Base-by-base conservation (phyloP, 129 eudicot species). In the Ambrosia artemisiifolia region DNA sequence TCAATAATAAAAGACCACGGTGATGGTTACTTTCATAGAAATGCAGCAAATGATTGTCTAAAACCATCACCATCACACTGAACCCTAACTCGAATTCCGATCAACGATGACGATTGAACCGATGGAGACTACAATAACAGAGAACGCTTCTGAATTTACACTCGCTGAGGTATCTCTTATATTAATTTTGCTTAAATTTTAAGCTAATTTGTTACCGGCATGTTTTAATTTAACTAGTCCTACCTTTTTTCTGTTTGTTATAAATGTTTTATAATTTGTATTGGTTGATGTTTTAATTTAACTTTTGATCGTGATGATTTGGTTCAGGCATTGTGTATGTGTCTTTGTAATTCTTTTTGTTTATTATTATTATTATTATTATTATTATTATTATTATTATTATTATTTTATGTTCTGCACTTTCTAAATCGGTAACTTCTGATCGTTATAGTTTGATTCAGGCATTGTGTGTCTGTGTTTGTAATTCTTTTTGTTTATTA, bases 141-240 rank as follows among this genome's bases (percentile, higher is more conserved):
- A 79, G 53, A 19, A 71, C 44, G 80, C 57, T 30, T 78, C 75
- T 19, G 93, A 84, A 61, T 84, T 87, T 51, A 87, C 93, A n/a
- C 76, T 87, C 16, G 80, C 93, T 13, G 93, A 87, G 93, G 93
- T 84, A 73, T 64, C 13, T 42, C 28, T 48, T 4, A 44, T 18
- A 3, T 35, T 1, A 30, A 32, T 24, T 0, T 6, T 18, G 11
- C 43, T 19, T 63, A 7, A 33, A 48, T 18, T 0, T 33, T n/a
- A 34, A 49, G 20, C 12, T 44, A 32, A 30, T 65, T 13, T 73
- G 49, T 46, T 12, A 42, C 40, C 16, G 42, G 38, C 6, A 50
- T 30, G 7, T 32, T 16, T 17, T 28, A 2, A 33, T 33, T 6
- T 12, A n/a, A 47, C 5, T n/a, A n/a, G n/a, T n/a, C n/a, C n/a